Percentiles rank a stretch among this genome's conserved stretches.
Conservation (phyloP, 2,329 filamentous ascomycete species). For the Talaromyces sp. region DNA sequence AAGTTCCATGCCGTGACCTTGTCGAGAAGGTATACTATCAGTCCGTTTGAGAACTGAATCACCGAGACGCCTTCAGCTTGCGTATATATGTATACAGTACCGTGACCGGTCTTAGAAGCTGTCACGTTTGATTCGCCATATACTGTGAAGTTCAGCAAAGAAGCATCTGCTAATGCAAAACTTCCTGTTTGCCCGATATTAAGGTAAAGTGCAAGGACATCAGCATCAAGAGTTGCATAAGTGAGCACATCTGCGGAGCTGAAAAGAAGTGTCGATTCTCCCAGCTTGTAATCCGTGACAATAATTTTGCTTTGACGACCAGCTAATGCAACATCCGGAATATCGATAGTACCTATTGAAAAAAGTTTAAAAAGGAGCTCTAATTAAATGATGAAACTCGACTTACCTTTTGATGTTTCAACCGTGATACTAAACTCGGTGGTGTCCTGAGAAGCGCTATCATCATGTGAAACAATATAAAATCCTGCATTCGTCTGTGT, state of each 20-base stretch:
- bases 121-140: constrained; percentile 39
- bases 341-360: constrained; percentile 18
- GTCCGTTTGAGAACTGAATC: constrained; percentile 47
- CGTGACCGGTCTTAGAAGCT: constrained; percentile 21
- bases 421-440: constrained; percentile 46
- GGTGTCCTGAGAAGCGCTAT: constrained; percentile 41
- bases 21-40: constrained; percentile 51
- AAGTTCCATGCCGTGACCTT: constrained; percentile 53
- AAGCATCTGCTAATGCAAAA: constrained; percentile 44
- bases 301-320: constrained; percentile 53
- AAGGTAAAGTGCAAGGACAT: constrained; percentile 48
- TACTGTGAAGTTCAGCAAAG: constrained; percentile 33
- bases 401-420: constrained; percentile 43
- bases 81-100: constrained; percentile 41
- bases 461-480: constrained; percentile 47
- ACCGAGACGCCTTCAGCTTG: constrained; percentile 45
- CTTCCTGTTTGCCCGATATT: constrained; percentile 46
- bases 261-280: constrained; percentile 46
- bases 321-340: constrained; percentile 45
- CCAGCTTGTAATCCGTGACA: constrained; percentile 50
- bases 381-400: constrained; percentile 24
- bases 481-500: constrained; percentile 49
- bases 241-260: constrained; percentile 48
- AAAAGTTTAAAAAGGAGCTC: background rate
- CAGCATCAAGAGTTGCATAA: constrained; percentile 38